Base-by-base conservation (phyloP, 352 stramenopile genomes). In the Globisporangium nunn region DNA sequence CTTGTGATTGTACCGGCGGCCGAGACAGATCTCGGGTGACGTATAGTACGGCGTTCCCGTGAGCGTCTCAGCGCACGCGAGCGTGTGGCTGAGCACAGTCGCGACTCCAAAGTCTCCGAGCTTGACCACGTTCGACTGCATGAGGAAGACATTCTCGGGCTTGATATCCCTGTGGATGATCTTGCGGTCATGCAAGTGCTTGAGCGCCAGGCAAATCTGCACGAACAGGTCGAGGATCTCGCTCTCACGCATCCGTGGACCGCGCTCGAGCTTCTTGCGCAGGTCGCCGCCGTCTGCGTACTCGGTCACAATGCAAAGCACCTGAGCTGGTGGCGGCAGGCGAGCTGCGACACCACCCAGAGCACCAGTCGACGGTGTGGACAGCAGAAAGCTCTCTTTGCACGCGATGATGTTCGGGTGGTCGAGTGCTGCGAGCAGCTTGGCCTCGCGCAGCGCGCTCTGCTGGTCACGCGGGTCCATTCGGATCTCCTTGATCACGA, bases 1-100 rank as follows among this genome's bases (percentile, higher is more conserved):
- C 70, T 98, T 98, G 57, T 91, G 75, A 53, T 97, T 96, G 75
- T 98, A 98, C 14, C 75, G 74, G 52, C 93, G 80, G 15, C 94
- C 92, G 12, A 96, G 72, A 63, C 88, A 97, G 47, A 98, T 95
- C 67, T 98, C 93, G 41, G 93, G 93, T 8, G 87, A 96, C 49
- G 96, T 97, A 74, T 98, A 97, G 68, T 96, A 98, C 52, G 81
- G 81, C 2, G 81, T 91, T 8, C 81, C 81, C 14, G 77, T 85
- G n/a, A 81, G 71, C n/a, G 81, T 91, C 60, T 87, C 68, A 1
- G 78, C 78, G 54, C 79, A 82, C 6, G 83, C 82, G 40, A 91
- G 59, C 33, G 83, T 95, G 56, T 89, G 70, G 62, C 70, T 85
- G 11, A 90, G 59, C 39, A 90, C 79, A 3, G 74, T 90, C 6